phyloP scores from a whole-genome alignment of 176 grass and related monocot species.

The Pharus latifolius region DNA sequence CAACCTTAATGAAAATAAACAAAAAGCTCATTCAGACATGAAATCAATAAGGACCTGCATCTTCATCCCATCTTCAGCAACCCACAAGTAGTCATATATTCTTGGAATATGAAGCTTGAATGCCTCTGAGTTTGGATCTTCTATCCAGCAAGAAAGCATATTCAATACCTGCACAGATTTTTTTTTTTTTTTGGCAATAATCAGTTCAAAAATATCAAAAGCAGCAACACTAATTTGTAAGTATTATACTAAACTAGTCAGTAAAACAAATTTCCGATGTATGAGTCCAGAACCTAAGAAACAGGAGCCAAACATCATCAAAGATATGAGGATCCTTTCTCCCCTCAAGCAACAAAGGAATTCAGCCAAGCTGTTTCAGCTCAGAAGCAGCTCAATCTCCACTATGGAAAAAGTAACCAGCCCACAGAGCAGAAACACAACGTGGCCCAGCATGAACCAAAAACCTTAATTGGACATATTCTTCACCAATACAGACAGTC shows the following conservation, averaged over 20 bases:
- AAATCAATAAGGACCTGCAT: slow-evolving; percentile 57
- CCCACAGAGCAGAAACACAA: background rate
- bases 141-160: slow-evolving; percentile 96
- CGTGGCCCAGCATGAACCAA: background rate
- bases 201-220: background rate
- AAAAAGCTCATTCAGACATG: background rate
- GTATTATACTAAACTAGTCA: background rate
- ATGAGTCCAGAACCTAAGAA: background rate
- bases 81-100: slow-evolving; percentile 72
- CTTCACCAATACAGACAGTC: background rate
- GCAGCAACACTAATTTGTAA: background rate
- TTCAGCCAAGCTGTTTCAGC: too few relatives aligned
- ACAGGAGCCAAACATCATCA: background rate
- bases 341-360: background rate
- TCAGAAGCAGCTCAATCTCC: too few relatives aligned
- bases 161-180: slow-evolving; percentile 58
- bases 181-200: background rate
- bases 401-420: background rate
- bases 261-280: background rate
- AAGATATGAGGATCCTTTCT: background rate
- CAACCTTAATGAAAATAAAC: background rate
- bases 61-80: slow-evolving; percentile 99
- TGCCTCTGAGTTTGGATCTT: slow-evolving; percentile 87
- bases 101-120: slow-evolving; percentile 84
- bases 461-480: background rate